A percentile compares a stretch with the other conserved stretches of the same genome.
phyloP scores from a whole-genome alignment of 306 rosid species.

The Acacia acuminata region DNA sequence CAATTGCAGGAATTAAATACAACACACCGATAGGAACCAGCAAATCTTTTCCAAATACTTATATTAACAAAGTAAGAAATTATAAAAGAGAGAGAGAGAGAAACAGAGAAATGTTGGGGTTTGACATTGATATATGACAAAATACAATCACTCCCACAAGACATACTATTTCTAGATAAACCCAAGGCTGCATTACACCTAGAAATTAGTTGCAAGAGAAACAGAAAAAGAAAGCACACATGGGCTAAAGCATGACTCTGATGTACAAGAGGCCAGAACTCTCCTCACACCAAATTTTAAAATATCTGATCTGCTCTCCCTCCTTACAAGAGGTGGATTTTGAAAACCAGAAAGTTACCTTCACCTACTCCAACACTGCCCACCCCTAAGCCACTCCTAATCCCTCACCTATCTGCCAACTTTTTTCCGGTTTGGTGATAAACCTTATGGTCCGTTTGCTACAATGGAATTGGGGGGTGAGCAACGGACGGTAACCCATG shows the following conservation, averaged over 20 bases:
- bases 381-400: not conserved
- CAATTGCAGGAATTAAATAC: constrained; percentile 4
- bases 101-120: not conserved
- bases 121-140: not conserved
- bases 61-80: not conserved
- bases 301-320: not conserved
- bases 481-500: too few species aligned
- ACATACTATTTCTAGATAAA: not conserved
- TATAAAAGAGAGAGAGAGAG: not conserved
- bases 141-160: not conserved
- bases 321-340: not conserved
- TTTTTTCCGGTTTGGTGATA: not conserved
- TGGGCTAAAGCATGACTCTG: not conserved
- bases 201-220: not conserved
- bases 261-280: not conserved
- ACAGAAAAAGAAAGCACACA: not conserved
- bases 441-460: not conserved
- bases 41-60: not conserved
- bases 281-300: not conserved
- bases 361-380: not conserved
- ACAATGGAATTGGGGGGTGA: too few species aligned
- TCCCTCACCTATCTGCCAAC: not conserved
- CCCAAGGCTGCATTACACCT: not conserved
- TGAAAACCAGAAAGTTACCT: not conserved
- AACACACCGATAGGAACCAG: not conserved